Base-by-base conservation (phyloP, 768 basidiomycete species). In the Auriscalpium orientale region DNA sequence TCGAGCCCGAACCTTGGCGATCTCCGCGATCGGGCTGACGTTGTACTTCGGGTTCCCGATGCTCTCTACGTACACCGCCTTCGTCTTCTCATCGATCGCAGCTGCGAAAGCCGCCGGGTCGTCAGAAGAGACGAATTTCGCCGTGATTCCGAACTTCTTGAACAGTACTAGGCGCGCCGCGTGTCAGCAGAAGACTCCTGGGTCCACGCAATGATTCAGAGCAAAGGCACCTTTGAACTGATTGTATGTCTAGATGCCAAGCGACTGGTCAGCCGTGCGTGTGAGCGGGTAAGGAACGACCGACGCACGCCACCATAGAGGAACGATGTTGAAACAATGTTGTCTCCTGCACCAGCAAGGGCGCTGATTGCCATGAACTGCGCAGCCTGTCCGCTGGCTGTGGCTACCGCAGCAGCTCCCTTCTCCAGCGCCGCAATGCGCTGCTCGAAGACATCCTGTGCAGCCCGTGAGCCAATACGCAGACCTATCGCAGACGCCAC, bases 351-450 rank as follows among this genome's bases (percentile, higher is more conserved):
- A 1, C 75, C 70, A 4, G 84, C 81, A 22, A 87, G 64, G 44
- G 79, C 73, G 2, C 56, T 46, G 34, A 64, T 48, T 16, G 57
- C 51, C 67, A 89, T 72, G 69, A 90, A 87, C 62, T 91, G 88
- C 0, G 89, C 90, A 8, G 85, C 74, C 65, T 89, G 88, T 0
- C 89, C 90, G 53, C 84, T 86, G 4, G 87, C 72, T 0, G 83
- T 76, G 3, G 89, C 89, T 3, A 91, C 77, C 7, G 89, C 89
- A 1, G 87, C 88, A 1, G 73, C 74, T 22, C 90, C 90, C 11
- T 87, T 86, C 67, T 92, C 90, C n/a, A 91, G 76, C 0, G 85
- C 85, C 4, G 87, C 84, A 28, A 91, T 83, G 8, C 89, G 82
- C 55, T 84, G 78, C 68, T 91, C 90, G 60, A 92, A 89, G 1